phyloP scores from a whole-genome alignment of 2,329 filamentous ascomycete species.

The Sarocladium strictum region DNA sequence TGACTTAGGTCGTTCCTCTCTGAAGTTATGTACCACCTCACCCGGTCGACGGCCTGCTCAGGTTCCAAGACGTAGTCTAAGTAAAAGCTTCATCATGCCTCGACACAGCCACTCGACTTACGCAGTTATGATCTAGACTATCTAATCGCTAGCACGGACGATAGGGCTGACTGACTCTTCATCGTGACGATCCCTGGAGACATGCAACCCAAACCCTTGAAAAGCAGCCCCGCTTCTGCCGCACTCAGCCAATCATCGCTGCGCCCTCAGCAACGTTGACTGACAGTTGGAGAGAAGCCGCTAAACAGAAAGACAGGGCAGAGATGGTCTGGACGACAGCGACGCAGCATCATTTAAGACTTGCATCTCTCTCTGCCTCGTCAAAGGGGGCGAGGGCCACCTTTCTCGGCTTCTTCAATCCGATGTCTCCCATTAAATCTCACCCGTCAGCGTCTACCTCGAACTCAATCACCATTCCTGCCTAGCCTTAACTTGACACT shows the following conservation, averaged over 20 bases:
- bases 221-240: not conserved
- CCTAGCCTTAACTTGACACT: not conserved
- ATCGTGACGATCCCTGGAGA: too few species aligned
- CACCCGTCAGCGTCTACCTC: not conserved
- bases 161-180: too few species aligned
- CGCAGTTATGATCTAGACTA: too few species aligned
- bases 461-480: not conserved
- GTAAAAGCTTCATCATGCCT: too few species aligned
- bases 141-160: too few species aligned
- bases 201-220: not conserved
- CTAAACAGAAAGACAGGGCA: too few species aligned
- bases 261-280: conserved; percentile 2
- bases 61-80: too few species aligned
- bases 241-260: not conserved
- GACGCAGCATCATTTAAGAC: not conserved
- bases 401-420: not conserved
- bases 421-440: not conserved
- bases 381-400: too few species aligned
- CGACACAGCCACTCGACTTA: too few species aligned
- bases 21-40: too few species aligned
- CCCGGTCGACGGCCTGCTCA: too few species aligned
- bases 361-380: not conserved
- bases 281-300: not conserved
- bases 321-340: too few species aligned
- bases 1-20: not conserved